These are phyloP conservation scores for Microstegium vimineum DNA, from an alignment of 176 grass and related monocot genomes.

Conservation along the genomic window DNA sequence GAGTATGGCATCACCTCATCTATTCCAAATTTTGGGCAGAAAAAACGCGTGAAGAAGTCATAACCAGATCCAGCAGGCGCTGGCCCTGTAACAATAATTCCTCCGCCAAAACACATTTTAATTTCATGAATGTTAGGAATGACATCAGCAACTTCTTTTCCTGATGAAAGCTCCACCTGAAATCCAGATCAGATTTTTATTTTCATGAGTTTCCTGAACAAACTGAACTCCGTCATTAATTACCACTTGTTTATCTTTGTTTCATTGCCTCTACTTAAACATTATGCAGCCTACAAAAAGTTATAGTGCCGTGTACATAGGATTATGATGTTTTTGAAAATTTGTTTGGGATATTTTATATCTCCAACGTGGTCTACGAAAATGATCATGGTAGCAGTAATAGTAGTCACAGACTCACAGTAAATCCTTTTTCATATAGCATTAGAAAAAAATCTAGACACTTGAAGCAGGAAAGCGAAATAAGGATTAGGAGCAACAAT, in stretches of 20 bases:
- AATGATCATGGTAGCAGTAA: background rate
- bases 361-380: background rate
- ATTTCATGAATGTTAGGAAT: constrained; percentile 61
- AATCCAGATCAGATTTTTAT: background rate
- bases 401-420: too few relatives aligned
- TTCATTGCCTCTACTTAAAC: background rate
- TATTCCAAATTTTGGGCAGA: constrained; percentile 61
- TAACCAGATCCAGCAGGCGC: constrained; percentile 62
- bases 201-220: background rate
- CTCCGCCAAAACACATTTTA: constrained; percentile 36
- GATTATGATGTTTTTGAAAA: background rate
- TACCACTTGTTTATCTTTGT: background rate
- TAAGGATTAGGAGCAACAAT: constrained; percentile 1
- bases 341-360: background rate
- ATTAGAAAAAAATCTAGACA: background rate
- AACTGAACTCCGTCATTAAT: background rate
- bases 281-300: background rate
- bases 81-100: constrained; percentile 56
- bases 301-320: background rate
- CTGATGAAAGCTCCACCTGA: constrained; percentile 77
- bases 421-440: background rate
- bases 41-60: constrained; percentile 72
- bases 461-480: background rate
- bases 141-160: constrained; percentile 54
- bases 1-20: constrained; percentile 52